Evolutionary conservation across 139 green algal species (phyloP), one percentile per base, ranked within the genome.

Genomic region (Chlamydomonas asymmetrica): DNA sequence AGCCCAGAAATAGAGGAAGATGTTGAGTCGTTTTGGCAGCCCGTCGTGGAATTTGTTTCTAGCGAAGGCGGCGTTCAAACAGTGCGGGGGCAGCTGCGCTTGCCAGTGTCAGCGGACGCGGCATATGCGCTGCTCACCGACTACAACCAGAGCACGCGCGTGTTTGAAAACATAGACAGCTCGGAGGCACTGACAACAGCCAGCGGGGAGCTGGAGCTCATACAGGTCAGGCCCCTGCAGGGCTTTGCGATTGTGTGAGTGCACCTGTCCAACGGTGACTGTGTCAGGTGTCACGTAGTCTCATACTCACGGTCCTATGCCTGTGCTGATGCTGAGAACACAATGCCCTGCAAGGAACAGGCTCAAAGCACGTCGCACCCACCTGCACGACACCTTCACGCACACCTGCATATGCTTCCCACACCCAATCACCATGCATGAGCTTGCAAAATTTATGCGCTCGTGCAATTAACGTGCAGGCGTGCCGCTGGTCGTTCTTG

Each of bases 401-500:
- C 35, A 32, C 43, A 7, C 31, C 59, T 23, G 3, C 60, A 31
- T 66, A 20, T 13, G 35, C 32, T 6, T 32, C 13, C 32, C 10
- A 38, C n/a, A 35, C 3, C 22, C 5, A 18, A 2, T 54, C 3
- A 18, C 50, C n/a, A 22, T 50, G 4, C 63, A 23, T 34, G 10
- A 3, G 37, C 31, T 25, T 37, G 10, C 25, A 48, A 32, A 23
- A 29, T 32, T 34, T 45, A 16, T 29, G 18, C 23, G 22, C 65
- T 41, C 29, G 4, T 38, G 43, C 43, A n/a, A n/a, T 61, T 48
- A 54, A 13, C 5, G 18, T 70, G 48, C 78, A 90, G 85, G 73
- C 54, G 32, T 88, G 81, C 75, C 69, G 59, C 2, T 92, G 88
- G 88, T 65, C 63, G 22, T 90, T 92, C 63, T 45, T 90, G 10